These are phyloP conservation scores for Epichloe bromicola DNA, from an alignment of 2,329 filamentous ascomycete species.

Conservation along the genomic window DNA sequence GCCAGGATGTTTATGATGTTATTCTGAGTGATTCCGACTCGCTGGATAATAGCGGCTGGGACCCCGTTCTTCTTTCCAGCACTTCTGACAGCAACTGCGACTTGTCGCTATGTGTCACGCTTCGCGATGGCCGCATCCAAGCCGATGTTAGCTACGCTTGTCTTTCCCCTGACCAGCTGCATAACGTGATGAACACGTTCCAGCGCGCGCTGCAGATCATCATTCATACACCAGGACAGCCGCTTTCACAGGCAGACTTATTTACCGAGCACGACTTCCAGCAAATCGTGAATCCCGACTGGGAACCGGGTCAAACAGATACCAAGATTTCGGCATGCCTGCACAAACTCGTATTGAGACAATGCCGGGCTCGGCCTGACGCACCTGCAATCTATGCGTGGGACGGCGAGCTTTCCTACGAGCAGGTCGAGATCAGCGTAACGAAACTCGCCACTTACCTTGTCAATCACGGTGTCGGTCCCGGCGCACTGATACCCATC, in stretches of 20 bases:
- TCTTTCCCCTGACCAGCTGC: conserved; percentile 29
- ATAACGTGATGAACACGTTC: conserved; percentile 38
- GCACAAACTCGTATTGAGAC: conserved; percentile 31
- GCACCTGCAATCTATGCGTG: conserved; percentile 29
- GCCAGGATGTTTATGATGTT: conserved; percentile 24
- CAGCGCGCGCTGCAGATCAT: conserved; percentile 36
- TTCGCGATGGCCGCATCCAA: conserved; percentile 27
- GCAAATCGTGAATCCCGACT: conserved; percentile 40
- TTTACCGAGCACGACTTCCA: conserved; percentile 43
- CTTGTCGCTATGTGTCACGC: conserved; percentile 31
- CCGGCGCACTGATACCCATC: conserved; percentile 48
- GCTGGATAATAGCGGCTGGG: conserved; percentile 6
- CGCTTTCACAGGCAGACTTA: conserved; percentile 34
- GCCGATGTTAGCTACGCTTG: conserved; percentile 32
- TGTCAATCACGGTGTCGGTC: conserved; percentile 33
- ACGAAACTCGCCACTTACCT: conserved; percentile 32
- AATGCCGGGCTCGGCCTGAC: conserved; percentile 25
- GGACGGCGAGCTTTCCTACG: conserved; percentile 32
- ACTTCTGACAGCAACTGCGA: conserved; percentile 26
- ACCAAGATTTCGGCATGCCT: conserved; percentile 28
- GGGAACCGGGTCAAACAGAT: conserved; percentile 24
- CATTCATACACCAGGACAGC: conserved; percentile 26
- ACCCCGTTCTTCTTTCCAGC: conserved; percentile 6
- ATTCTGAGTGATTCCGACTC: conserved; percentile 9
- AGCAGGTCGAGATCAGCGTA: conserved; percentile 24